Percentiles rank a stretch among this genome's conserved stretches.
phyloP scores from a whole-genome alignment of 1,284 basidiomycete genomes.

The Malassezia vespertilionis region DNA sequence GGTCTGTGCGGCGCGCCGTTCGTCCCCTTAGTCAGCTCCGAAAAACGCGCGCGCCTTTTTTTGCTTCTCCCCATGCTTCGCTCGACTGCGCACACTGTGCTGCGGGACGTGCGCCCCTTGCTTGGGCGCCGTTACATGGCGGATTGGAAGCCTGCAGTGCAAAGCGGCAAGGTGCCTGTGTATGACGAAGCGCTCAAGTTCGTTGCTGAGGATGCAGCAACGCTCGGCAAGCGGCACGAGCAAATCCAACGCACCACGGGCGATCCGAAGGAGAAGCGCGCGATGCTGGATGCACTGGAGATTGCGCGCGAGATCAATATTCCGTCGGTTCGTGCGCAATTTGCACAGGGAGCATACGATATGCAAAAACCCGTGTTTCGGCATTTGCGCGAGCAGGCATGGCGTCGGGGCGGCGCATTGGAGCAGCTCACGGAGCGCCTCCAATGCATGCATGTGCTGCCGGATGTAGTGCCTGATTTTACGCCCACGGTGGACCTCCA shows the following conservation, averaged over 20 bases:
- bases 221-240: too few species aligned
- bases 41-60: too few species aligned
- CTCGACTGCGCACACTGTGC: not conserved
- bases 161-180: conserved; percentile 60
- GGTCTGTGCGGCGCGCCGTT: not conserved
- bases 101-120: conserved; percentile 1
- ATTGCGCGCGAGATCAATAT: conserved; percentile 64
- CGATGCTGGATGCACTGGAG: conserved; percentile 53
- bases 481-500: conserved; percentile 65
- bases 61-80: not conserved
- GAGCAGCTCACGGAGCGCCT: conserved; percentile 82
- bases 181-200: conserved; percentile 69
- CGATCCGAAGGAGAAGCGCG: conserved; percentile 8
- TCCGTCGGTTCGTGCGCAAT: conserved; percentile 65
- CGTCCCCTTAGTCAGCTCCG: too few species aligned
- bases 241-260: conserved; percentile 52
- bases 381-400: conserved; percentile 68
- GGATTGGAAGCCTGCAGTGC: conserved; percentile 52
- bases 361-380: conserved; percentile 59
- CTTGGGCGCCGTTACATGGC: conserved; percentile 5
- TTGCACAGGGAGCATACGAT: conserved; percentile 58
- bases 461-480: conserved; percentile 67
- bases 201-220: conserved; percentile 52
- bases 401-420: conserved; percentile 70
- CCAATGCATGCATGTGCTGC: conserved; percentile 76